These are phyloP conservation scores for Atkinsonella texensis DNA, from an alignment of 2,329 filamentous ascomycete species.

Conservation along the genomic window DNA sequence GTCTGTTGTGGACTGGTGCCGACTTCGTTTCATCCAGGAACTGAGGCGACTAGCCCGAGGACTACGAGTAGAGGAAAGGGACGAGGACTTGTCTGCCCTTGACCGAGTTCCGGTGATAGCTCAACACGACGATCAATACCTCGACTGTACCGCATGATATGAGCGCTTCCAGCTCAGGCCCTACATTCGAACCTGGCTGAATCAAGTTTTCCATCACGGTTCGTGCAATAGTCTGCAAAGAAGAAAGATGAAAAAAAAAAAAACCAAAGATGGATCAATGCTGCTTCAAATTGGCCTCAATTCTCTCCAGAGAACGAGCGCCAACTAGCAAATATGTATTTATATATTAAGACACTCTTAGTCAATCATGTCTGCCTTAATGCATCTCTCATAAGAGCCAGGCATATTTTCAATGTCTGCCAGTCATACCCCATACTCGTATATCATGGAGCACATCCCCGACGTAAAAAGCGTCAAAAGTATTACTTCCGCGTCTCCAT, in stretches of 20 bases:
- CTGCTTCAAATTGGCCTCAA: neutral
- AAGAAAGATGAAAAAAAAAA: neutral
- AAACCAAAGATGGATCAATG: neutral
- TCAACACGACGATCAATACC: no score
- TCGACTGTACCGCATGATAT: no score
- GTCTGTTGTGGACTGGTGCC: no score
- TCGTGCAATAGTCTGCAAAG: no score
- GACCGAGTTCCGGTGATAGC: no score
- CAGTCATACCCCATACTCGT: neutral
- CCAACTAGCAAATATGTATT: neutral
- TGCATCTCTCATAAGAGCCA: constrained; percentile 1
- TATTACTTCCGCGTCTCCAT: neutral
- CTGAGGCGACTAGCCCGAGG: no score
- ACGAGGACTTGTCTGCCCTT: no score
- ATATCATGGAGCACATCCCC: neutral
- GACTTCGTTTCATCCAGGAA: no score
- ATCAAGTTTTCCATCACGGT: no score
- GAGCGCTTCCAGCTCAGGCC: no score
- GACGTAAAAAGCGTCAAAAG: neutral
- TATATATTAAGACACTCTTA: neutral
- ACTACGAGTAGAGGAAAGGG: no score
- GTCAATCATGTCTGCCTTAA: neutral
- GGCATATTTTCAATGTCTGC: neutral
- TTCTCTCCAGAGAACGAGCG: neutral
- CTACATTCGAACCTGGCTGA: no score